These are phyloP conservation scores for Besnoitia besnoiti DNA, from an alignment of 169 alveolate species.

Conservation along the genomic window DNA sequence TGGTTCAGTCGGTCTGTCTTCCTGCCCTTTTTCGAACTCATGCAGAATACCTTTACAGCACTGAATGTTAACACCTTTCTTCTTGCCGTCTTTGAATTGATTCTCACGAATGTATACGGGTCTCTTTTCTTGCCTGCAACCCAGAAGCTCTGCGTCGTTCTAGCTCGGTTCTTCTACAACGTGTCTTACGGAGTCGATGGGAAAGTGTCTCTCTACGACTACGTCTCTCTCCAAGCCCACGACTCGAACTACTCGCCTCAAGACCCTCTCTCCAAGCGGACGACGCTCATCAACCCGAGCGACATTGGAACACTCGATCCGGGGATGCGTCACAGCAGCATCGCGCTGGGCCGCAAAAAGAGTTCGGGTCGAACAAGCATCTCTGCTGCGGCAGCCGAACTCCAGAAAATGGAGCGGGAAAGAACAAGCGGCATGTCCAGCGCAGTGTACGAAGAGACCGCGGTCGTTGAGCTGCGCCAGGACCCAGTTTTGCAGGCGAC, in stretches of 20 bases:
- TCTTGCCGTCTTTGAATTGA: constrained; percentile 48
- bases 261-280: background rate
- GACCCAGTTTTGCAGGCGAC: background rate
- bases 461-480: background rate
- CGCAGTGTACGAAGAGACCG: constrained; percentile 1
- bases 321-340: constrained; percentile 11
- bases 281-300: constrained; percentile 10
- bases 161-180: constrained; percentile 60
- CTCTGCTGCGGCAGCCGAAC: background rate
- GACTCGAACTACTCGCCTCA: background rate
- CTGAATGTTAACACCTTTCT: constrained; percentile 22
- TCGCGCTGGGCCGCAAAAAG: background rate
- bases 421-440: background rate
- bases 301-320: constrained; percentile 20
- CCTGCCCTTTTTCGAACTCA: constrained; percentile 57
- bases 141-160: constrained; percentile 52
- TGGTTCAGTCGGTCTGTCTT: constrained; percentile 61
- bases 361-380: background rate
- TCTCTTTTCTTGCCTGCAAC: constrained; percentile 66
- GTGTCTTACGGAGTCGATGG: constrained; percentile 47
- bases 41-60: constrained; percentile 59
- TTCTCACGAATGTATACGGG: constrained; percentile 57
- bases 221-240: background rate
- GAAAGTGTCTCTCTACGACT: constrained; percentile 39
- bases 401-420: background rate